A percentile compares a stretch with the other conserved stretches of the same genome.
phyloP scores from a whole-genome alignment of 371 early-diverging fungal genomes.

The Haplosporangium sp. region DNA sequence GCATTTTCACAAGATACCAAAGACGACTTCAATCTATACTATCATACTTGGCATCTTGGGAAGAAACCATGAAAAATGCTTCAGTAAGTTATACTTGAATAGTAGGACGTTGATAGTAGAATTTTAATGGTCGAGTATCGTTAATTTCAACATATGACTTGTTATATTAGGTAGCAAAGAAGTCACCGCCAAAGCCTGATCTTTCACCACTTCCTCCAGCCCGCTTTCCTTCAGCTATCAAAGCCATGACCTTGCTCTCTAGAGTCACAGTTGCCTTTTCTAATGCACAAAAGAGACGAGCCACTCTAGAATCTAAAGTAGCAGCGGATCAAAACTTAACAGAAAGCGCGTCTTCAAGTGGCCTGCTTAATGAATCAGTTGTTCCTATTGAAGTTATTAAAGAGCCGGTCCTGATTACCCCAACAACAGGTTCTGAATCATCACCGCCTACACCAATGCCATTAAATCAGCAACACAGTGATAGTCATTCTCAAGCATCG shows the following conservation, averaged over 20 bases:
- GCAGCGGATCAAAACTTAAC: background rate
- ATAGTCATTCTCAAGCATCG: too few species aligned
- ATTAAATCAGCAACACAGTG: too few species aligned
- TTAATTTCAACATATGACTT: background rate
- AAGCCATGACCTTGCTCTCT: conserved; percentile 34
- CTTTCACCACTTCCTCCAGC: conserved; percentile 52
- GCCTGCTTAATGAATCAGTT: too few species aligned
- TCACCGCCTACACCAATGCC: background rate
- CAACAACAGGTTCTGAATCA: background rate
- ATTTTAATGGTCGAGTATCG: too few species aligned
- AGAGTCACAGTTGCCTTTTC: conserved; percentile 42
- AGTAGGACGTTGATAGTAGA: background rate
- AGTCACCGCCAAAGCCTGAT: conserved; percentile 46
- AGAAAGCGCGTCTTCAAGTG: background rate
- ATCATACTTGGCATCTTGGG: conserved; percentile 46
- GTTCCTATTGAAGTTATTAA: too few species aligned
- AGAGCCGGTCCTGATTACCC: background rate
- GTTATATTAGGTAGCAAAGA: conserved; percentile 17
- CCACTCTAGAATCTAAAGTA: background rate
- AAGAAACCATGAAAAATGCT: conserved; percentile 31
- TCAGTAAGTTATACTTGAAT: conserved; percentile 18
- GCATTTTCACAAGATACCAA: conserved; percentile 27
- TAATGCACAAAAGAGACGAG: conserved; percentile 20
- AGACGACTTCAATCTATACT: conserved; percentile 40
- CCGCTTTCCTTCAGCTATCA: conserved; percentile 39